Conservation (phyloP, 225 moss, liverwort and hornwort species). For the Lunularia cruciata region DNA sequence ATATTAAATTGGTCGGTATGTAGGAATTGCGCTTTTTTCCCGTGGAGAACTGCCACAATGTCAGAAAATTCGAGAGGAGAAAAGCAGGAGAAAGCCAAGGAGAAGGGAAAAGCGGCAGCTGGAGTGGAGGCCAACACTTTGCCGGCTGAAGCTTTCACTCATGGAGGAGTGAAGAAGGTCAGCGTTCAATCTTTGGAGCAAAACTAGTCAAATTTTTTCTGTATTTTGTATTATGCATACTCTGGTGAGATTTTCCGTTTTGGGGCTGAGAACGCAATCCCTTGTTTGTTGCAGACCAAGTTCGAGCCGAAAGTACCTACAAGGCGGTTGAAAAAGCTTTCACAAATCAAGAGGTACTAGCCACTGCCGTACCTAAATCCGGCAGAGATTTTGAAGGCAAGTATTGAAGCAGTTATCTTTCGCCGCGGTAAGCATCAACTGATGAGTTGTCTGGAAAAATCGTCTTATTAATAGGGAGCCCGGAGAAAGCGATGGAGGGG, state of each 20-base stretch:
- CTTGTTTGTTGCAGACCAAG: slow-evolving; percentile 46
- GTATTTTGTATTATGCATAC: not conserved
- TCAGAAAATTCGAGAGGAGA: slow-evolving; percentile 40
- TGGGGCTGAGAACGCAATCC: not conserved
- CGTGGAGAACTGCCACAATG: slow-evolving; percentile 17
- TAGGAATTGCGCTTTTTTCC: too few species aligned
- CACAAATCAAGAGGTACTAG: slow-evolving; percentile 37
- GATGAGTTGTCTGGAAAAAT: too few species aligned
- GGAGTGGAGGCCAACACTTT: slow-evolving; percentile 22
- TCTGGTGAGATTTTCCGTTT: not conserved
- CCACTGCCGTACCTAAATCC: too few species aligned
- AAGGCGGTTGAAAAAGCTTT: slow-evolving; percentile 66
- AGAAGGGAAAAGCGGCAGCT: slow-evolving; percentile 18
- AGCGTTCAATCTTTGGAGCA: not conserved
- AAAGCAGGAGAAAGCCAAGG: not conserved
- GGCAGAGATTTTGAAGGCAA: not conserved
- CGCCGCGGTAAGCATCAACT: not conserved
- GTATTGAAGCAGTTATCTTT: too few species aligned
- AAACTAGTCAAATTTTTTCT: not conserved
- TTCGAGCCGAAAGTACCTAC: slow-evolving; percentile 79
- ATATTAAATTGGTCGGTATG: too few species aligned
- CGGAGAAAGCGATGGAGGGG: slow-evolving; percentile 33
- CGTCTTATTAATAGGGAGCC: slow-evolving; percentile 27
- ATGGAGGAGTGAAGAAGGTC: slow-evolving; percentile 70
- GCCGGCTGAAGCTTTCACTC: slow-evolving; percentile 58